Percentiles rank a stretch among this genome's conserved stretches.
phyloP scores from a whole-genome alignment of 768 basidiomycete species.

The Suillus bovinus region DNA sequence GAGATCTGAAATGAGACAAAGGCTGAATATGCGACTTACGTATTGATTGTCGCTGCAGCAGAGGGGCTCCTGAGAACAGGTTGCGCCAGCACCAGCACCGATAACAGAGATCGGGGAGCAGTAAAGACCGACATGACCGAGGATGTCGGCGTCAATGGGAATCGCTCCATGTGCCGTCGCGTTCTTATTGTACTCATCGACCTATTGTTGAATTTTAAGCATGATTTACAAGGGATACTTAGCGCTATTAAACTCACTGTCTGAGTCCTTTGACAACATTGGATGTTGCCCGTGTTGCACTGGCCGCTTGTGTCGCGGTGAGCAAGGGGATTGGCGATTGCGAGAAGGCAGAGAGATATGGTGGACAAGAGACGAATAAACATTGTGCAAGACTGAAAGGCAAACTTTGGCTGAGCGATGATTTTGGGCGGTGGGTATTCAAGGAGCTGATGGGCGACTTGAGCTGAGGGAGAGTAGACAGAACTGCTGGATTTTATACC shows the following conservation, averaged over 20 bases:
- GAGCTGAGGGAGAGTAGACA: not conserved
- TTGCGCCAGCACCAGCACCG: constrained; percentile 23
- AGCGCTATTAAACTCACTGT: constrained; percentile 18
- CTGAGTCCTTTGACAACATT: constrained; percentile 20
- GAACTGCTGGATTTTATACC: not conserved
- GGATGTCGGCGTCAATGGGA: constrained; percentile 12
- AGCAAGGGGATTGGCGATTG: constrained; percentile 18
- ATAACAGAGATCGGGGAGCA: constrained; percentile 22
- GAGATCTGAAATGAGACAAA: not conserved
- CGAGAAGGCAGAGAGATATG: constrained; percentile 20
- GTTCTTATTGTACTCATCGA: constrained; percentile 9
- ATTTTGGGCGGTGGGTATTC: not conserved
- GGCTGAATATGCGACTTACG: constrained; percentile 19
- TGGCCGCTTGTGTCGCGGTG: constrained; percentile 7
- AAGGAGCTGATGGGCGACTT: not conserved
- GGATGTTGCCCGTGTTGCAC: constrained; percentile 22
- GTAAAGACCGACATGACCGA: constrained; percentile 23
- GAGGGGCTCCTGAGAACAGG: constrained; percentile 27
- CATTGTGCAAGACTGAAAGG: constrained; percentile 16
- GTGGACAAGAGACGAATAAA: constrained; percentile 22
- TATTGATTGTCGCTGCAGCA: constrained; percentile 22
- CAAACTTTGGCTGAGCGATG: not conserved
- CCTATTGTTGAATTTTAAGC: constrained; percentile 9
- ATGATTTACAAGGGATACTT: not conserved
- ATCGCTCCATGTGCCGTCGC: constrained; percentile 9